These are phyloP conservation scores for Arctium lappa DNA, from an alignment of 129 eudicot genomes.

Conservation along the genomic window DNA sequence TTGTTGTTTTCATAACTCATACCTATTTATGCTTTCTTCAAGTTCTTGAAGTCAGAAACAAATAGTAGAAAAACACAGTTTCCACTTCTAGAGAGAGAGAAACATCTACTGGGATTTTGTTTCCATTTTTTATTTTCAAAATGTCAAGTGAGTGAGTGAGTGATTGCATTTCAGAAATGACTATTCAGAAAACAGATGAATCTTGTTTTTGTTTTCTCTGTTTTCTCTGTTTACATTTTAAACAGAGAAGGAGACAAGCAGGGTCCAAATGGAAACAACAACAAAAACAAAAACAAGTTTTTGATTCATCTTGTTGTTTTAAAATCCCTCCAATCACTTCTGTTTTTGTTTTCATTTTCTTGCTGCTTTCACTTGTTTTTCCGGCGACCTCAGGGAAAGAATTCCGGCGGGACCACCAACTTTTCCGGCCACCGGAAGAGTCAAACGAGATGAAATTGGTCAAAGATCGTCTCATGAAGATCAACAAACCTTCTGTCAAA, in stretches of 20 bases:
- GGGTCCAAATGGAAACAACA: constrained; percentile 25
- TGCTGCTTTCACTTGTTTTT: constrained; percentile 41
- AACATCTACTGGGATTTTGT: constrained; percentile 23
- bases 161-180: constrained; percentile 43
- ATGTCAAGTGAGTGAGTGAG: constrained; percentile 52
- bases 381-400: constrained; percentile 31
- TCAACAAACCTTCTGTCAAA: constrained; percentile 75
- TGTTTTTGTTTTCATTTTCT: constrained; percentile 49
- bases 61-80: constrained; percentile 32
- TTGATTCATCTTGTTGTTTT: constrained; percentile 38
- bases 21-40: constrained; percentile 25
- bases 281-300: constrained; percentile 23
- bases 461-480: constrained; percentile 61
- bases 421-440: constrained; percentile 44
- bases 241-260: constrained; percentile 42
- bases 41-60: constrained; percentile 48
- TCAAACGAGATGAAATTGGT: constrained; percentile 51
- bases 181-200: constrained; percentile 22
- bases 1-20: not conserved
- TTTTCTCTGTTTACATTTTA: constrained; percentile 27
- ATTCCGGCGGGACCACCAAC: constrained; percentile 37
- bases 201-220: constrained; percentile 24
- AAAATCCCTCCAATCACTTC: constrained; percentile 54
- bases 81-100: constrained; percentile 23
- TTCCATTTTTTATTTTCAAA: constrained; percentile 35